phyloP scores from a whole-genome alignment of 495 filamentous ascomycete genomes.

The Cercophora scortea region DNA sequence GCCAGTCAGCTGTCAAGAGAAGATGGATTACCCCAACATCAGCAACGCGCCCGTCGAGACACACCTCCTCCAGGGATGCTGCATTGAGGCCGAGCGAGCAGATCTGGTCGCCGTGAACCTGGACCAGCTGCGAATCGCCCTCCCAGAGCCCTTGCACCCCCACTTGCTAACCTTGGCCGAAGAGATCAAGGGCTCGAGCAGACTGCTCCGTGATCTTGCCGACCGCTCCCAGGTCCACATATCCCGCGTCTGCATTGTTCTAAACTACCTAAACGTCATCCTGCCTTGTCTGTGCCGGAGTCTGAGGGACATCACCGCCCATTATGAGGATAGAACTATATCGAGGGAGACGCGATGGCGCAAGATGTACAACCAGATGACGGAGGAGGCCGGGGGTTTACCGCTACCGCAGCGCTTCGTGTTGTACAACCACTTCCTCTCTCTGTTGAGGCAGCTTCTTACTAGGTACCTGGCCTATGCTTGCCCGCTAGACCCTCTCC shows the following conservation, averaged over 20 bases:
- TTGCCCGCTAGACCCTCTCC: background rate
- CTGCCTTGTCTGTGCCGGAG: slow-evolving; percentile 42
- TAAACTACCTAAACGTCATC: slow-evolving; percentile 44
- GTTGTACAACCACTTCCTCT: slow-evolving; percentile 45
- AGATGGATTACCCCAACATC: slow-evolving; percentile 13
- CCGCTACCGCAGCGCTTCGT: slow-evolving; percentile 43
- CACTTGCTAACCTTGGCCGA: slow-evolving; percentile 35
- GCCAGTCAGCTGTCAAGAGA: background rate
- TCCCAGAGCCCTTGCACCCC: slow-evolving; percentile 32
- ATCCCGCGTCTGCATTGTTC: slow-evolving; percentile 35
- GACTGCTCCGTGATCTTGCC: slow-evolving; percentile 42
- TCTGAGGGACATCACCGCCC: slow-evolving; percentile 41
- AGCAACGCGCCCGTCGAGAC: slow-evolving; percentile 12
- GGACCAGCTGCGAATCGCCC: slow-evolving; percentile 30
- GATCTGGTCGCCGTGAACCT: slow-evolving; percentile 31
- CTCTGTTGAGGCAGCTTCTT: slow-evolving; percentile 40
- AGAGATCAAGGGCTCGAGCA: slow-evolving; percentile 31
- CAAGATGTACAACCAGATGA: slow-evolving; percentile 46
- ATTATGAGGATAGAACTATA: slow-evolving; percentile 41
- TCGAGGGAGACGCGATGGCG: slow-evolving; percentile 41
- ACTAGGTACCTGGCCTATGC: slow-evolving; percentile 27
- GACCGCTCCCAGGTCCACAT: slow-evolving; percentile 43
- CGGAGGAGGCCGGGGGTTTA: slow-evolving; percentile 38
- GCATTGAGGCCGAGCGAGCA: slow-evolving; percentile 36
- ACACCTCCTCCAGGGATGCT: slow-evolving; percentile 37